Evolutionary conservation across 352 stramenopile species (phyloP), one percentile per base, ranked within the genome.

Genomic region (Pythium oligandrum): DNA sequence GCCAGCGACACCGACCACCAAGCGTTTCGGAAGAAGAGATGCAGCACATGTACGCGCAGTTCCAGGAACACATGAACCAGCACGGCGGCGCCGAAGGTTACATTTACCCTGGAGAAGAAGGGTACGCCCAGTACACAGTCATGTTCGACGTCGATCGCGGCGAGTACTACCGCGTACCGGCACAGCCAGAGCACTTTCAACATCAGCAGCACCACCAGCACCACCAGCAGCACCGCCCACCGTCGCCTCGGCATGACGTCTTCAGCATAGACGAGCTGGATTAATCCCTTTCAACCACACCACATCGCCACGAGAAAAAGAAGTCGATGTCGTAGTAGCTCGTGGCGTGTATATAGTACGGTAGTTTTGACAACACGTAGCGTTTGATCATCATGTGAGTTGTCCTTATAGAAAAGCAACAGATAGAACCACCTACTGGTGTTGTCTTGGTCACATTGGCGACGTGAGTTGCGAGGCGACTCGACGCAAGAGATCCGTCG

Each of bases 251-350:
- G 10, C 39, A 44, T 34, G 57, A 80, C 54, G 73, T 68, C 63
- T 83, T 83, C 59, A 78, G 61, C 53, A 71, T 83, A 36, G 75
- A 86, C 40, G 75, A 86, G 45, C 59, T 86, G 34, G 75, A 86
- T 44, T 86, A 55, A 66, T 26, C 17, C 17, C 17, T 26, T 26
- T 26, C 17, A 26, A 26, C 17, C 17, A 26, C 17, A 26, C 17
- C 17, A 26, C 17, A 26, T 26, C 17, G 17, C 17, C 17, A 26
- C 17, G 17, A 26, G 17, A 26, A 26, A 26, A 26, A 26, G 17
- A 26, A 26, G 17, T 26, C 17, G 17, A 26, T 26, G 17, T 26
- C 17, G 17, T 26, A 26, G 17, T 26, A 26, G 17, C 17, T 26
- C 17, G 17, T 26, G 17, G 17, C 17, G 17, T 26, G 17, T 26